A percentile compares a stretch with the other conserved stretches of the same genome.
Evolutionary conservation across 2,329 filamentous ascomycete genomes (phyloP).

Genomic region (Elsinoe australis): DNA sequence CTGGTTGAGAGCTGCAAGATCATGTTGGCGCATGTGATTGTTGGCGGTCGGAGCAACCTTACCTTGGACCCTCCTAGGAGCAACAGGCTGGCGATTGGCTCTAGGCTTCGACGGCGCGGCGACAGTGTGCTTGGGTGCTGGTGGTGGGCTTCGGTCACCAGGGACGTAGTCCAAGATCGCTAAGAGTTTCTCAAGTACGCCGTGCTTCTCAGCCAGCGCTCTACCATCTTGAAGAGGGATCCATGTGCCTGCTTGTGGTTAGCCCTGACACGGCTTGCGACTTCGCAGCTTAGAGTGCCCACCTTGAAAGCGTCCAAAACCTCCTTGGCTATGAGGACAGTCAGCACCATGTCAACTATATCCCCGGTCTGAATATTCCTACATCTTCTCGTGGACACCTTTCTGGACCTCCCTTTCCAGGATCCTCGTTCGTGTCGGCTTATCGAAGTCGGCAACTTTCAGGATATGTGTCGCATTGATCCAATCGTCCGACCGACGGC

Average conservation of each 20-base stretch:
- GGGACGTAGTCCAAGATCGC: constrained; percentile 86
- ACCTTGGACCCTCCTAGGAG: constrained; percentile 25
- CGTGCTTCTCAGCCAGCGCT: constrained; percentile 76
- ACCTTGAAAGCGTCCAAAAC: constrained; percentile 13
- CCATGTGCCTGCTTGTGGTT: constrained; percentile 66
- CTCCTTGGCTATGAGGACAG: not conserved
- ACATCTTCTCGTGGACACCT: constrained; percentile 92
- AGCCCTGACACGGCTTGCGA: constrained; percentile 13
- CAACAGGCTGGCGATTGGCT: constrained; percentile 55
- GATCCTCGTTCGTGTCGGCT: constrained; percentile 88
- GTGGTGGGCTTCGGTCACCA: constrained; percentile 80
- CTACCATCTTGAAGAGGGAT: constrained; percentile 80
- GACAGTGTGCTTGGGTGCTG: constrained; percentile 80
- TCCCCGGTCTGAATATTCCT: constrained; percentile 59
- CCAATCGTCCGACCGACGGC: constrained; percentile 86
- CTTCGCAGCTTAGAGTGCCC: not conserved
- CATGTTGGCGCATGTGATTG: constrained; percentile 12
- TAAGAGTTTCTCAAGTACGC: constrained; percentile 70
- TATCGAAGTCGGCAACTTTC: constrained; percentile 95
- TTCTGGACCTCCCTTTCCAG: constrained; percentile 96
- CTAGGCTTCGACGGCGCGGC: constrained; percentile 69
- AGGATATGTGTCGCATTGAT: constrained; percentile 99
- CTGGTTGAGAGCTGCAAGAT: constrained; percentile 35
- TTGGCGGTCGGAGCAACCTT: not conserved
- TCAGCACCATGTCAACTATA: constrained; percentile 74